A percentile compares a stretch with the other conserved stretches of the same genome.
phyloP scores from a whole-genome alignment of 306 rosid genomes.

The Ochetophila trinervis region DNA sequence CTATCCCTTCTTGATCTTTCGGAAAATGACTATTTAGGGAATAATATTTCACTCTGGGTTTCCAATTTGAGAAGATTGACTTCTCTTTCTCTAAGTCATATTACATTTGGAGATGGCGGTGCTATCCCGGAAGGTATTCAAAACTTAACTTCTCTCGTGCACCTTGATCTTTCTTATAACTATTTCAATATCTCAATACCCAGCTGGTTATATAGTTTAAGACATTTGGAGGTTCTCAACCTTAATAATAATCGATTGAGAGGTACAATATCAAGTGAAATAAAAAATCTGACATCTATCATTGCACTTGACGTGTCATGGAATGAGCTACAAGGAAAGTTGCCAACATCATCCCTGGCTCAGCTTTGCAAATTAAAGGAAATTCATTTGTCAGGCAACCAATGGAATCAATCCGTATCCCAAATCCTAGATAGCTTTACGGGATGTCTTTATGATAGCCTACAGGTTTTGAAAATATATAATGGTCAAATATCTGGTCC shows the following conservation, averaged over 20 bases:
- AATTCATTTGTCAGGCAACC: background rate
- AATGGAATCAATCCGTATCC: background rate
- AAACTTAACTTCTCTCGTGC: conserved; percentile 17
- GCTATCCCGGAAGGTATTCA: conserved; percentile 5
- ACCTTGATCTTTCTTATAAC: conserved; percentile 7
- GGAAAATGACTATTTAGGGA: background rate
- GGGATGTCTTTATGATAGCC: background rate
- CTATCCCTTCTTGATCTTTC: background rate
- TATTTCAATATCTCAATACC: conserved; percentile 3
- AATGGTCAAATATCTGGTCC: background rate
- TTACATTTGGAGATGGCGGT: too few relatives aligned
- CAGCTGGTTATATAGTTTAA: background rate
- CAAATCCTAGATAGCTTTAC: conserved; percentile 7
- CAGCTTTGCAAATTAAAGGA: background rate
- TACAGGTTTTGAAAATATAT: background rate
- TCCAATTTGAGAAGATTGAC: background rate
- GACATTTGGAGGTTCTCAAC: background rate
- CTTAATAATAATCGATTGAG: background rate
- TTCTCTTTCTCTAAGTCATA: background rate
- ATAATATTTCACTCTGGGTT: background rate
- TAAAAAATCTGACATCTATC: background rate
- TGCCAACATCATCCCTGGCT: background rate
- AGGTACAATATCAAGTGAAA: background rate
- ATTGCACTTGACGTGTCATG: background rate
- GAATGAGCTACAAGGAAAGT: background rate